Conservation (phyloP, 2,329 filamentous ascomycete genomes). For the Daldinia sp. region DNA sequence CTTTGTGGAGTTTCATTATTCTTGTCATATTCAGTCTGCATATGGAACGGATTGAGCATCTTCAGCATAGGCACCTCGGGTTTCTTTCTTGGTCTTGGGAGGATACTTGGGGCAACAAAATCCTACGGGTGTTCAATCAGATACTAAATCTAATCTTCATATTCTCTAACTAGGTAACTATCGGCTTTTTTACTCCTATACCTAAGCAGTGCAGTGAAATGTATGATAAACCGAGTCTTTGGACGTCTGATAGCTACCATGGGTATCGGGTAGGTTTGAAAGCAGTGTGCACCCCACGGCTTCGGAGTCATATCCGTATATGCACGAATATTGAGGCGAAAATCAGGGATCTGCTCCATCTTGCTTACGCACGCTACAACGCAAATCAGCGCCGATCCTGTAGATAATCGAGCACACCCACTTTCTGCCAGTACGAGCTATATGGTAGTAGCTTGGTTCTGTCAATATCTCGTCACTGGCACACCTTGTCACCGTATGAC, state of each 20-base stretch:
- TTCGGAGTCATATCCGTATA: constrained; percentile 4
- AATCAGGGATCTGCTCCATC: constrained; percentile 22
- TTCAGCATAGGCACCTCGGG: constrained; percentile 23
- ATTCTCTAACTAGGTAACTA: neutral
- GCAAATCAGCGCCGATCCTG: constrained; percentile 30
- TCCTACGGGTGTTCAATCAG: constrained; percentile 17
- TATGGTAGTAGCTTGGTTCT: neutral
- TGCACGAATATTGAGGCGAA: constrained; percentile 9
- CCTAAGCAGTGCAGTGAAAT: neutral
- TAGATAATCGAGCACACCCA: constrained; percentile 12
- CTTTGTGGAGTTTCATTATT: constrained; percentile 27
- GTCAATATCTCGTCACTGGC: constrained; percentile 30
- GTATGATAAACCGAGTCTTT: neutral
- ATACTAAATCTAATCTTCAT: constrained; percentile 36
- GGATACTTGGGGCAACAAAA: constrained; percentile 11
- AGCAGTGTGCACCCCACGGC: neutral
- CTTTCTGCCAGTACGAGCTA: neutral
- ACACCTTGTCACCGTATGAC: constrained; percentile 12
- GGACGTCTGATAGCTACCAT: neutral
- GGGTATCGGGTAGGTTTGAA: neutral
- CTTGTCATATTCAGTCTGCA: constrained; percentile 24
- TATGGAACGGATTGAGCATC: constrained; percentile 28
- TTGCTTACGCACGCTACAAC: constrained; percentile 40
- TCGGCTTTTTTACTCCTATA: neutral
- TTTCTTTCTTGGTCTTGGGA: constrained; percentile 16